A percentile compares a stretch with the other conserved stretches of the same genome.
Evolutionary conservation across 2,329 filamentous ascomycete genomes (phyloP).

Genomic region (Ceratocystis albifundus): DNA sequence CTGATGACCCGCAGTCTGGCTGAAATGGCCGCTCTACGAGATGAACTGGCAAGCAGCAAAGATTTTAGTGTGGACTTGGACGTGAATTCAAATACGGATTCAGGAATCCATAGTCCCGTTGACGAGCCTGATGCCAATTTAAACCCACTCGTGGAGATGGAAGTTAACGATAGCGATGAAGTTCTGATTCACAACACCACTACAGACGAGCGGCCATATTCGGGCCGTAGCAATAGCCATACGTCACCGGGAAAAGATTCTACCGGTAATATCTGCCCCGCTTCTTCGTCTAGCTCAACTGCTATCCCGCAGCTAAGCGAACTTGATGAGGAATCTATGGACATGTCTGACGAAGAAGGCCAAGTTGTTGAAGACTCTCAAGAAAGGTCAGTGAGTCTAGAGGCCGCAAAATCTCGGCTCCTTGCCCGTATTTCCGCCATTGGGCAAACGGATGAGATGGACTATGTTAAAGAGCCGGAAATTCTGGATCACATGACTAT

Average conservation of each 20-base stretch:
- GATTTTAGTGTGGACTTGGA: slow-evolving; percentile 29
- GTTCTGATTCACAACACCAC: slow-evolving; percentile 2
- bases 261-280: background rate
- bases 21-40: slow-evolving; percentile 40
- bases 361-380: slow-evolving; percentile 26
- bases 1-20: slow-evolving; percentile 44
- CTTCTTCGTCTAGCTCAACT: background rate
- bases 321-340: slow-evolving; percentile 33
- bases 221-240: background rate
- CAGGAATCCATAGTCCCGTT: slow-evolving; percentile 37
- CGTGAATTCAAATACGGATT: slow-evolving; percentile 27
- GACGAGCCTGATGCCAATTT: slow-evolving; percentile 35
- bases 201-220: background rate
- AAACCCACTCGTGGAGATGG: slow-evolving; percentile 22
- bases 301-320: background rate
- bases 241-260: background rate
- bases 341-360: slow-evolving; percentile 35
- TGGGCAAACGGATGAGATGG: background rate
- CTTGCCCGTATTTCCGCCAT: slow-evolving; percentile 35
- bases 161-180: slow-evolving; percentile 29
- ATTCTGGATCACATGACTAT: slow-evolving; percentile 25
- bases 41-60: slow-evolving; percentile 31
- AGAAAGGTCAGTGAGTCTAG: slow-evolving; percentile 31
- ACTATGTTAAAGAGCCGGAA: slow-evolving; percentile 29
- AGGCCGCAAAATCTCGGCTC: slow-evolving; percentile 39